Evolutionary conservation across 768 basidiomycete species (phyloP), one percentile per base, ranked within the genome.

Genomic region (Chalciporus sphaerocephalus): DNA sequence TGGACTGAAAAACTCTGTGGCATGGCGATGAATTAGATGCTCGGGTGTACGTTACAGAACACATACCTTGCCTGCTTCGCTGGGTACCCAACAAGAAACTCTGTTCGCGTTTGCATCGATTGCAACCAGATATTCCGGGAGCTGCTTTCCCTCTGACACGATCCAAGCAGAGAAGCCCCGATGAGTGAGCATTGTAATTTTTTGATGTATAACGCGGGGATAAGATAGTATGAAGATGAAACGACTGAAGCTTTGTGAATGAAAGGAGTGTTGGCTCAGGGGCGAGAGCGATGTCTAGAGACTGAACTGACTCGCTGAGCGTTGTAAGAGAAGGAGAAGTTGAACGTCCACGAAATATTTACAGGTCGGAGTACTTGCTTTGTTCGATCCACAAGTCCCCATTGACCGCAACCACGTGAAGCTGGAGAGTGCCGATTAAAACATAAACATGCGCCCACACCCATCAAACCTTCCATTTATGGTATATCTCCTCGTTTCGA

Each of bases 81-180:
- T 76, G 6, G 81, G 76, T 52, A 87, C 78, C 83, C 83, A 87
- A 56, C 86, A 87, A 0, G 78, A 78, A 7, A 82, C 74, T 8
- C 69, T 69, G 48, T 76, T 60, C 5, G 60, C 53, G 5, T 64
- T 62, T 5, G 57, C 51, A 44, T 84, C 78, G 23, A 77, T 62
- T 6, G 74, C 70, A 7, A 74, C 68, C n/a, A 81, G 62, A 59
- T 81, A 79, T 60, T 85, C 83, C 5, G 68, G 72, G 10, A 86
- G 55, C 10, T 62, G 56, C 44, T 69, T 52, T 5, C 74, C 77
- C 24, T 78, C 74, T 32, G 72, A 75, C 27, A 70, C 68, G 42
- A 88, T 80, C 80, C 85, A 87, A 18, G 85, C 83, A 12, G 81
- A 81, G 63, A 85, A 86, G 6, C 74, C 79, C 15, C 75, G 74